Percentiles rank a stretch among this genome's conserved stretches.
Evolutionary conservation across 257 asterid species (phyloP).

Genomic region (Solanum clarkiae): DNA sequence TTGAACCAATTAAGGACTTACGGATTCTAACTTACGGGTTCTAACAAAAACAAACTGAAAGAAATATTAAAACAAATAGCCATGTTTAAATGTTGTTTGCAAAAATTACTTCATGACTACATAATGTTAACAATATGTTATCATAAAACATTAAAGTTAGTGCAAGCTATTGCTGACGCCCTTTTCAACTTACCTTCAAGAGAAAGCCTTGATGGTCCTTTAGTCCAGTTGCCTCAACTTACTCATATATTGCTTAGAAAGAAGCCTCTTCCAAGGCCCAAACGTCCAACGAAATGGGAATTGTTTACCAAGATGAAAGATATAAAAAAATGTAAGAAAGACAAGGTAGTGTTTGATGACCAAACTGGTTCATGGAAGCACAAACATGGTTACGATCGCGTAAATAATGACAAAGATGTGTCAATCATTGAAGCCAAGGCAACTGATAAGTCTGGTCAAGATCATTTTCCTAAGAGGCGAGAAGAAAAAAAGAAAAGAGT

Average conservation of each 20-base stretch:
- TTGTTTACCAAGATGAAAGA: conserved; percentile 81
- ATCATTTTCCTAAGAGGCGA: conserved; percentile 74
- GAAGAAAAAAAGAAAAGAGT: conserved; percentile 74
- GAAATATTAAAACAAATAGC: too few relatives aligned
- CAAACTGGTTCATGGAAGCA: conserved; percentile 79
- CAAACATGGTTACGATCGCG: conserved; percentile 79
- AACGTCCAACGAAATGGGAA: conserved; percentile 93
- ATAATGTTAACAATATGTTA: too few relatives aligned
- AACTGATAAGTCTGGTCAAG: conserved; percentile 78
- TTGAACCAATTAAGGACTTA: too few relatives aligned
- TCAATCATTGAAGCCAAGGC: conserved; percentile 91
- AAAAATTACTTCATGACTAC: too few relatives aligned
- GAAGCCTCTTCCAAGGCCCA: conserved; percentile 86
- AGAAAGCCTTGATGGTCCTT: conserved; percentile 66
- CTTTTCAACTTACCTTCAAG: conserved; percentile 66
- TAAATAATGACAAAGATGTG: conserved; percentile 75
- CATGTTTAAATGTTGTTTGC: too few relatives aligned
- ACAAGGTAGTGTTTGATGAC: conserved; percentile 73
- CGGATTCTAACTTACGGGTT: too few relatives aligned
- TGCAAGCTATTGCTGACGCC: conserved; percentile 74
- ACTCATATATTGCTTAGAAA: conserved; percentile 65
- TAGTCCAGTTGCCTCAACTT: conserved; percentile 67
- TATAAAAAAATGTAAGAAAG: conserved; percentile 55
- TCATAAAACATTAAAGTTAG: conserved; percentile 17
- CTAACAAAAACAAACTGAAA: too few relatives aligned